These are phyloP conservation scores for Sporothrix dimorphospora DNA, from an alignment of 2,329 filamentous ascomycete species.

Conservation along the genomic window DNA sequence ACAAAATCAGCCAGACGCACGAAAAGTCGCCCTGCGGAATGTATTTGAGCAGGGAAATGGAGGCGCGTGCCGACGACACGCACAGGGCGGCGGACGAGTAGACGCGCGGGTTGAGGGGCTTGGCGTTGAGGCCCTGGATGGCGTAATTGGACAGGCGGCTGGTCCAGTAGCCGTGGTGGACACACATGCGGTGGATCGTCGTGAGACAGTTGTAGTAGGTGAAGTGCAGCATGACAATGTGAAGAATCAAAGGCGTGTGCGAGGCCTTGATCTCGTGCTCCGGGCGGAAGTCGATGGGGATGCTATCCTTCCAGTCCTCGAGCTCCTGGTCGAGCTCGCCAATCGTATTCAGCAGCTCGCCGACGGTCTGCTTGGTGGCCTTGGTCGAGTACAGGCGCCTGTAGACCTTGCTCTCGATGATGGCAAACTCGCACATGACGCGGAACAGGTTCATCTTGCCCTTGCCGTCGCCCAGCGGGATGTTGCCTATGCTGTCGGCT, in stretches of 20 bases:
- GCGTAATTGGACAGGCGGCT: conserved; percentile 92
- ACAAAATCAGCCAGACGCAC: conserved; percentile 94
- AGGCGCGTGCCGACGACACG: conserved; percentile 88
- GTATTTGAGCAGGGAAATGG: conserved; percentile 92
- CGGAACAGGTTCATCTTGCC: conserved; percentile 95
- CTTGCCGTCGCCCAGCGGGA: conserved; percentile 84
- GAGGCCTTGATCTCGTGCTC: conserved; percentile 94
- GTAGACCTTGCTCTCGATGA: conserved; percentile 93
- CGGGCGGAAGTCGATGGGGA: conserved; percentile 94
- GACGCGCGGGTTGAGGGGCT: conserved; percentile 87
- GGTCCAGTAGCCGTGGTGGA: conserved; percentile 98
- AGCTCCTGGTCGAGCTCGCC: conserved; percentile 87
- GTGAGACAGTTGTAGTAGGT: conserved; percentile 98
- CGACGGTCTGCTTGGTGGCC: conserved; percentile 87
- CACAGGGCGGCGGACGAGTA: conserved; percentile 93
- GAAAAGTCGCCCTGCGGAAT: conserved; percentile 93
- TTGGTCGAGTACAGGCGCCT: conserved; percentile 90
- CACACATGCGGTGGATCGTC: conserved; percentile 97
- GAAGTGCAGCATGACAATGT: conserved; percentile 93
- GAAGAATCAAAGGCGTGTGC: conserved; percentile 90
- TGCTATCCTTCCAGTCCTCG: conserved; percentile 95
- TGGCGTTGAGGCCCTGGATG: conserved; percentile 88
- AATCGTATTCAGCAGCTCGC: conserved; percentile 91
- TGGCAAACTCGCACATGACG: conserved; percentile 86
- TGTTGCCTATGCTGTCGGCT: conserved; percentile 90